A percentile compares a stretch with the other conserved stretches of the same genome.
phyloP scores from a whole-genome alignment of 139 green algal genomes.

The Diplosphaera chodatii region DNA sequence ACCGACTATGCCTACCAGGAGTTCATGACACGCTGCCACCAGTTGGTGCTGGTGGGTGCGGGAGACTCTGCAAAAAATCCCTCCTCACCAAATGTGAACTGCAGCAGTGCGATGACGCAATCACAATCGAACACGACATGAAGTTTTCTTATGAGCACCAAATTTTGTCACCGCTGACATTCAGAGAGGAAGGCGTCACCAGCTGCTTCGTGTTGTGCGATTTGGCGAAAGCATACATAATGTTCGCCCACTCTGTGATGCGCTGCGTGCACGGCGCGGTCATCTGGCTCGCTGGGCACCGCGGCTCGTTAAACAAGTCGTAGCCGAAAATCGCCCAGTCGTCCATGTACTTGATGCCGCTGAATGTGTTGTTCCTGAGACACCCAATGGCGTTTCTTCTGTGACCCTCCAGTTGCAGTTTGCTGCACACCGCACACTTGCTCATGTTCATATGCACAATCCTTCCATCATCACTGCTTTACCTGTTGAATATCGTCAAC shows the following conservation, averaged over 20 bases:
- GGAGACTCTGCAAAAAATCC: no score
- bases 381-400: no score
- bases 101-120: neutral
- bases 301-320: neutral
- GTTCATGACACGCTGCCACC: neutral
- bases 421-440: no score
- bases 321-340: neutral
- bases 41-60: neutral
- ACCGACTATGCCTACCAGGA: no score
- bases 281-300: neutral
- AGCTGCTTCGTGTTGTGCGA: neutral
- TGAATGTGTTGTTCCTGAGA: neutral
- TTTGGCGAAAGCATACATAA: neutral
- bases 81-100: neutral
- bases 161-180: no score
- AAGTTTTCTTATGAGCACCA: no score
- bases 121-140: no score
- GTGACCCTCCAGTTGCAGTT: no score
- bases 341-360: neutral
- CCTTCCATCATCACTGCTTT: no score
- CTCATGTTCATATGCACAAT: no score
- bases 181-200: neutral
- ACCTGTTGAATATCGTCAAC: neutral
- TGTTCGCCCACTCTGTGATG: neutral
- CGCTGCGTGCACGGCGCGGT: neutral